Base-by-base conservation (phyloP, 2,329 filamentous ascomycete genomes). In the Karstenula rhodostoma region DNA sequence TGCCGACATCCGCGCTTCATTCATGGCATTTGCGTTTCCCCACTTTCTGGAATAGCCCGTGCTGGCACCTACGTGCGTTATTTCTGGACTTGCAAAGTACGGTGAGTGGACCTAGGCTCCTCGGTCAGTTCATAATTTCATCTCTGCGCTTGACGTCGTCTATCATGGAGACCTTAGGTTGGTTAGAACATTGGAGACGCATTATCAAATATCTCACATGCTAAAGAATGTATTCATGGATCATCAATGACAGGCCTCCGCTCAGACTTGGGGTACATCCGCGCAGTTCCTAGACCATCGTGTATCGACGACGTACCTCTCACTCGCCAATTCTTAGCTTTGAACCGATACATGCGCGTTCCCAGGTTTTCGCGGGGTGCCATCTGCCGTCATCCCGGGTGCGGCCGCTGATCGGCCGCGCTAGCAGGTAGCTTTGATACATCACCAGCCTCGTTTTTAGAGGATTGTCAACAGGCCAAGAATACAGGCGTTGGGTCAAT, bases 391-490 rank as follows among this genome's bases (percentile, higher is more conserved):
- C 19, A n/a, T 37, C 49, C 32, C 49, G 49, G 49, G n/a, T 27
- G 8, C 15, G 23, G 23, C 49, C 32, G 49, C 49, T 23, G 49
- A 52, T 52, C 33, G 33, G 49, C 49, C 22, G 49, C 33, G 27
- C 49, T 42, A 25, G 33, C 33, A 42, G 8, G 27, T 42, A n/a
- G 9, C 47, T 22, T 35, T 5, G 13, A 9, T 22, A n/a, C 15
- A 17, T 19, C 19, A 10, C 32, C 49, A 42, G 33, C 49, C 49
- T 42, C 27, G 49, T 13, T 42, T 43, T 40, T 40, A n/a, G 5
- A 40, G 13, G 15, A 17, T 17, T 40, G 15, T 13, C 35, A 40
- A 40, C 13, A 40, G 17, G 35, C 15, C 35, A 40, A 17, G 35
- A 40, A 40, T 17, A 6, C 35, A 40, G 6, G 35, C 17, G 35